Base-by-base conservation (phyloP, 805 yeast species). In the Cyberlindnera nakhonratchasimensis region DNA sequence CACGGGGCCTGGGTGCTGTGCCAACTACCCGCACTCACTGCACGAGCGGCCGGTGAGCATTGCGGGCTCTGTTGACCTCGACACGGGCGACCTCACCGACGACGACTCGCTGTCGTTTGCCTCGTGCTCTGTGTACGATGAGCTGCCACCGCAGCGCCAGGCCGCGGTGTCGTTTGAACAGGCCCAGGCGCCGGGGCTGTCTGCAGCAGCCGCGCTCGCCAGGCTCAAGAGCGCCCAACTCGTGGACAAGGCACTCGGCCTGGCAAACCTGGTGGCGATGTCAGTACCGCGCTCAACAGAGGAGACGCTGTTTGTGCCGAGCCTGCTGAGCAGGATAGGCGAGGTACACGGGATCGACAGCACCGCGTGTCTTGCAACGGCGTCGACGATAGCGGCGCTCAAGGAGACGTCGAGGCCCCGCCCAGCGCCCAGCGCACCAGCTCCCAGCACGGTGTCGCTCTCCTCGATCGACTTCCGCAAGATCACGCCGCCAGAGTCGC, bases 251-350 rank as follows among this genome's bases (percentile, higher is more conserved):
- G 48, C 45, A 6, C 45, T 41, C 11, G 49, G 51, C 37, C 57
- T 77, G 38, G 77, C 82, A 1, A 72, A 72, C 18, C 59, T 77
- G 21, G 88, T 84, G 5, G 86, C 91, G 0, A 72, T 83, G 46
- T 76, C 91, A 0, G 74, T 82, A 9, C 93, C 91, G 6, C 67
- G 93, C 56, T 75, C 85, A 14, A 84, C 91, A 0, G 90, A 82
- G 52, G 93, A 85, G 57, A 83, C 88, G 0, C 63, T 85, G 31
- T 82, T 83, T 52, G 78, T 82, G 28, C 91, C 93, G 0, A 79
- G 86, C 7, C 61, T 85, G 37, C 64, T 85, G 45, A 85, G 88
- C 6, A 74, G 79, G 42, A 71, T 85, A 37, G 82, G 87, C 45
- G 80, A 79, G 52, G 75, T 72, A 2, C 84, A 80, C 60, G 91